Evolutionary conservation across 768 basidiomycete species (phyloP).

Genomic region (Phanerodontia chrysosporium): DNA sequence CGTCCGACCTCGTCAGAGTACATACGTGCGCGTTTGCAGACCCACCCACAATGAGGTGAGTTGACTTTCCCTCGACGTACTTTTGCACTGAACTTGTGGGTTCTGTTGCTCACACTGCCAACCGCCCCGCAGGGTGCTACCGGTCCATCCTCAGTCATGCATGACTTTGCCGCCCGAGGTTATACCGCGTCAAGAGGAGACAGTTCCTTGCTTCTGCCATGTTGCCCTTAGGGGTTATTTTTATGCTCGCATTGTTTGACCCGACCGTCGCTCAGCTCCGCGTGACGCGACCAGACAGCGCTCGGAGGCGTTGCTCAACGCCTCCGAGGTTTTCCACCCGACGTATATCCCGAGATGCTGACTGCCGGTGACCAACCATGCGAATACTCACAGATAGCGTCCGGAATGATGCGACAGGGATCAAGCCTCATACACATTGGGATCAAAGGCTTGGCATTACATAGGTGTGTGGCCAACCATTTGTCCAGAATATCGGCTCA

Average conservation of each 20-base stretch:
- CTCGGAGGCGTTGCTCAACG: not conserved
- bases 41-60: no score
- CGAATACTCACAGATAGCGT: not conserved
- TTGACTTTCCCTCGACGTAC: no score
- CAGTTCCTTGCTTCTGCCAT: not conserved
- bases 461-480: not conserved
- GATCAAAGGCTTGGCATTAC: not conserved
- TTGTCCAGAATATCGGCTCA: conserved; percentile 3
- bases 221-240: not conserved
- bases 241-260: not conserved
- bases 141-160: no score
- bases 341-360: not conserved
- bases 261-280: not conserved
- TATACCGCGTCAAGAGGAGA: not conserved
- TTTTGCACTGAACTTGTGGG: no score
- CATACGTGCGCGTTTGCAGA: no score
- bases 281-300: not conserved
- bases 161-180: not conserved
- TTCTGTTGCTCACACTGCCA: no score
- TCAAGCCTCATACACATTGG: not conserved
- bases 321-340: not conserved
- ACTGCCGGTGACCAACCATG: not conserved
- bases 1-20: no score
- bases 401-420: not conserved
- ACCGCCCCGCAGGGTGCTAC: no score